phyloP scores from a whole-genome alignment of 129 eudicot genomes.

The Flaveria bidentis region DNA sequence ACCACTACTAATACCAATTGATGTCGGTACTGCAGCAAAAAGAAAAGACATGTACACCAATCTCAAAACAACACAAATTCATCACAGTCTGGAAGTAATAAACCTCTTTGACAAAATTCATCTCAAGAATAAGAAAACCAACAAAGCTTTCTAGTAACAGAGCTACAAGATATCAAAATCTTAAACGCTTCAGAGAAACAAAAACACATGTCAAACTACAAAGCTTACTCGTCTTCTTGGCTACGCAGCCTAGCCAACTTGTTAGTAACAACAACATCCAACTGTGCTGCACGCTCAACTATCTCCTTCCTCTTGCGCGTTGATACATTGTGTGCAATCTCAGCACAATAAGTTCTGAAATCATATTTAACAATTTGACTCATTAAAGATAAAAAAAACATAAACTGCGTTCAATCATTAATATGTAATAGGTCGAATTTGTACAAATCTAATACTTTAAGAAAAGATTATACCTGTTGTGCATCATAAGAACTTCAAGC shows the following conservation, averaged over 20 bases:
- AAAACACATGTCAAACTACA: conserved; percentile 19
- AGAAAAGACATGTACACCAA: background rate
- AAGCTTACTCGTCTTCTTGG: conserved; percentile 45
- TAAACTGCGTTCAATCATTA: background rate
- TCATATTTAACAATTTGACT: background rate
- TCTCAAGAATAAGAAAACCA: conserved; percentile 17
- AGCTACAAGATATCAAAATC: conserved; percentile 24
- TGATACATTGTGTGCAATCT: conserved; percentile 77
- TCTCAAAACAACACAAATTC: background rate
- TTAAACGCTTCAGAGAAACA: conserved; percentile 9
- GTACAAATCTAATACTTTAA: background rate
- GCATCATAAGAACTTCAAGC: conserved; percentile 88
- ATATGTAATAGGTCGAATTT: background rate
- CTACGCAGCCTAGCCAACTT: conserved; percentile 43
- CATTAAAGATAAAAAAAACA: background rate
- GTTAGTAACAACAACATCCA: conserved; percentile 46
- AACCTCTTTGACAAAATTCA: conserved; percentile 15
- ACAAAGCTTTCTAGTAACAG: background rate
- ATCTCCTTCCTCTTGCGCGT: conserved; percentile 83
- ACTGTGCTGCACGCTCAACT: conserved; percentile 49
- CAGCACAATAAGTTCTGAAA: conserved; percentile 82
- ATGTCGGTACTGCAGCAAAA: background rate
- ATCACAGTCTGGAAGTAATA: too few relatives aligned
- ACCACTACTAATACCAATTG: too few relatives aligned
- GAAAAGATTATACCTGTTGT: conserved; percentile 58